Percentiles rank a stretch among this genome's conserved stretches.
Evolutionary conservation across 352 stramenopile genomes (phyloP).

Genomic region (Globisporangium canariense): DNA sequence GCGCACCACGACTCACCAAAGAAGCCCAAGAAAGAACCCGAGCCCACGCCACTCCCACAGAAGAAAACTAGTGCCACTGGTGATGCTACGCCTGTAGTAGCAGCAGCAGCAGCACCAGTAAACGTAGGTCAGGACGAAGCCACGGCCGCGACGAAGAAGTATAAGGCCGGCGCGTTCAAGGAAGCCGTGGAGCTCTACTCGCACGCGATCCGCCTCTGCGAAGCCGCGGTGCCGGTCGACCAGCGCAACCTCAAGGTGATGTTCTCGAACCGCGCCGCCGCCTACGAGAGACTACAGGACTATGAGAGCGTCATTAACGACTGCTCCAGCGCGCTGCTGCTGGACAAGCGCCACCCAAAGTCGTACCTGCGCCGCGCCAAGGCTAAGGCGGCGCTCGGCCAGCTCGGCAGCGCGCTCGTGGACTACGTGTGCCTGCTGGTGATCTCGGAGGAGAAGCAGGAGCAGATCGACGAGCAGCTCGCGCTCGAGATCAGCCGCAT

Average conservation of each 20-base stretch:
- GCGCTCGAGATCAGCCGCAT: constrained; percentile 74
- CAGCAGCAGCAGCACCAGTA: constrained; percentile 9
- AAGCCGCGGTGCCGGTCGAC: constrained; percentile 53
- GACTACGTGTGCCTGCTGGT: constrained; percentile 81
- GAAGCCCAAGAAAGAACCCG: constrained; percentile 26
- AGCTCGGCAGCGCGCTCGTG: constrained; percentile 61
- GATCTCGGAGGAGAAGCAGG: constrained; percentile 74
- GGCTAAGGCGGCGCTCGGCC: constrained; percentile 41
- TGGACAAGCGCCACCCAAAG: constrained; percentile 76
- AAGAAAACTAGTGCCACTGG: constrained; percentile 25
- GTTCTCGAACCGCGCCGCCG: constrained; percentile 78
- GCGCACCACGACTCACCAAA: constrained; percentile 25
- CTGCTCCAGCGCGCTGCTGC: constrained; percentile 48
- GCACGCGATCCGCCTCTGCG: constrained; percentile 55
- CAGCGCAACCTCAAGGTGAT: constrained; percentile 82
- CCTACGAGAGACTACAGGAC: constrained; percentile 69
- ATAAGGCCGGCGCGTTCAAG: constrained; percentile 68
- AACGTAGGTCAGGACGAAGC: constrained; percentile 62
- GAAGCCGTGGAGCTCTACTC: constrained; percentile 73
- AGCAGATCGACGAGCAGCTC: constrained; percentile 67
- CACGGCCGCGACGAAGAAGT: constrained; percentile 70
- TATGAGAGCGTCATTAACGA: constrained; percentile 58
- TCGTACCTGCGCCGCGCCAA: constrained; percentile 77
- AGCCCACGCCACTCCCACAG: constrained; percentile 19
- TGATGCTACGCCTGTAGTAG: background rate